Base-by-base conservation (phyloP, 257 asterid genomes). In the Prunella vulgaris region DNA sequence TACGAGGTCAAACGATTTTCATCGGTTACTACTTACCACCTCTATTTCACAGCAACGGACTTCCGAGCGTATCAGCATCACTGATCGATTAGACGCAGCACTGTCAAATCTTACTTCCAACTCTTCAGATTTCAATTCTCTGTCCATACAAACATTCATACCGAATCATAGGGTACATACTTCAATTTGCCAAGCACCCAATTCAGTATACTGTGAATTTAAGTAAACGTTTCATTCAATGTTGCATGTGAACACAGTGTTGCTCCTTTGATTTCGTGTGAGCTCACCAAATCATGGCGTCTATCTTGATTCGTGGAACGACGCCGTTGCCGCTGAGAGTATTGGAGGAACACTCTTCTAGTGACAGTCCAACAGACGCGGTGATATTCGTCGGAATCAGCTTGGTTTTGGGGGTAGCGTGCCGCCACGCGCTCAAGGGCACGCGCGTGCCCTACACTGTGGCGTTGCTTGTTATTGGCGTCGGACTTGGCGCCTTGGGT, bases 371-470 rank as follows among this genome's bases (percentile, higher is more conserved):
- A 7, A 74, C 90, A 0, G 89, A 90, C 76, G 99, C 96, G 37
- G 97, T 93, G 68, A 80, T 93, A 3, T 93, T 93, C 79, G 88
- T 86, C 58, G 99, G 97, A 44, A 86, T 93, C 66, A 88, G 99
- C 80, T 76, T 93, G 73, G 84, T 90, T 62, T 77, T 93, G 78
- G 99, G 99, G 59, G 87, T 93, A 12, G 96, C 89, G 0, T 77
- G 85, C 33, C 84, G 99, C 51, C 97, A 90, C 77, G 70, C 80
- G 58, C 90, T 93, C 68, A 80, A 93, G 77, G 99, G 97, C 30
- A 88, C 97, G 62, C 89, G 97, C 42, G 99, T 93, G 60, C 99
- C 99, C 33, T 93, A 93, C 76, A 90, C 99, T 6, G 93, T 93
- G 12, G 96, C 95, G 30, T 63, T 93, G 71, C 99, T 93, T 18